phyloP scores from a whole-genome alignment of 164 flowering plant species.

The Tetrastigma voinierianum region DNA sequence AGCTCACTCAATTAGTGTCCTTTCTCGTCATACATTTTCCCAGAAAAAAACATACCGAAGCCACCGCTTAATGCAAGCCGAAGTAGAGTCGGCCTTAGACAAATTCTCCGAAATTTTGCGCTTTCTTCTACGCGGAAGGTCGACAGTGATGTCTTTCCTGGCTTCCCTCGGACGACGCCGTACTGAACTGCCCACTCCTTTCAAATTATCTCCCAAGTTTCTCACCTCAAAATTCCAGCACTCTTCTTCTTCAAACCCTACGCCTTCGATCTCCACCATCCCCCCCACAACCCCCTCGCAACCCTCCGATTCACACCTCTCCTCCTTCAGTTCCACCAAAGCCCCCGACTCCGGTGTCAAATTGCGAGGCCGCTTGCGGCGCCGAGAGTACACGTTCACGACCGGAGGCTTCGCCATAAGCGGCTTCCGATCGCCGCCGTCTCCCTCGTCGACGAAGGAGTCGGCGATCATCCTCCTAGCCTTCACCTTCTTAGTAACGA shows the following conservation, averaged over 20 bases:
- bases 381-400: conserved; percentile 46
- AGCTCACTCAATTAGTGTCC: neutral
- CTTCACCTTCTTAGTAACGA: conserved; percentile 72
- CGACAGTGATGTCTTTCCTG: conserved; percentile 10
- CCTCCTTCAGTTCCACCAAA: conserved; percentile 8
- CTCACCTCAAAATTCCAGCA: conserved; percentile 30
- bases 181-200: conserved; percentile 11
- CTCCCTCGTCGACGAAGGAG: conserved; percentile 1
- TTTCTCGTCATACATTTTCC: neutral
- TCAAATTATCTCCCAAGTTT: conserved; percentile 43
- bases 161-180: conserved; percentile 37
- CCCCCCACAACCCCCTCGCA: neutral
- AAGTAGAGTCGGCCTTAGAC: conserved; percentile 20
- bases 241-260: conserved; percentile 18
- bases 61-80: conserved; percentile 58
- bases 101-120: conserved; percentile 10
- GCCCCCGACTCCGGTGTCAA: neutral
- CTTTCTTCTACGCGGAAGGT: conserved; percentile 19
- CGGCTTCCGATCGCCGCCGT: neutral
- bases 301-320: conserved; percentile 8
- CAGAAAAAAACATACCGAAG: conserved; percentile 46
- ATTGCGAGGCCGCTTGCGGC: conserved; percentile 26
- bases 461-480: conserved; percentile 46
- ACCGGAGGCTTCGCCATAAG: conserved; percentile 16
- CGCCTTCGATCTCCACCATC: neutral